Evolutionary conservation across 2,329 filamentous ascomycete species (phyloP), one percentile per base, ranked within the genome.

Genomic region (Cladosporium sphaerospermum): DNA sequence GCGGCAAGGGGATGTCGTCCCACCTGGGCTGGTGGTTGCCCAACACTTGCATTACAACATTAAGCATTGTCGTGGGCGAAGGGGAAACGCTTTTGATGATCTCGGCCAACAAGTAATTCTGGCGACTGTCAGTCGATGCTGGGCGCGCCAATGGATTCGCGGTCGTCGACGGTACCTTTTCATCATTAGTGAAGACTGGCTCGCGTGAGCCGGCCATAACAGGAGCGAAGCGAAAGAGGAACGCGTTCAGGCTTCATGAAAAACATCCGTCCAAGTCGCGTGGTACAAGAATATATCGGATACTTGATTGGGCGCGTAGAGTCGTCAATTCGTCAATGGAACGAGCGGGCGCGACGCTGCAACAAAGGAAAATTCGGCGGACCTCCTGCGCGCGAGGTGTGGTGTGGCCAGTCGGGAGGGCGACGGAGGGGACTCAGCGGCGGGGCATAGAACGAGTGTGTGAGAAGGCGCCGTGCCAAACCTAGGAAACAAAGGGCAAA

Each of bases 1-100:
- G 67, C 57, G 77, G 77, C 55, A 79, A 65, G 39, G 74, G 67
- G 58, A 75, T 74, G 52, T 78, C 70, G 50, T 70, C 70, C 76
- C 76, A 79, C 60, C 67, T 67, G 53, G 75, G 75, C 59, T 70
- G 67, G 75, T 66, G 57, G 70, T 69, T 54, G 64, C 60, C 41
- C 45, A 50, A 49, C 23, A 28, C 23, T 74, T 70, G 56, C 69
- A 67, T 51, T 57, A 78, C 69, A 57, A 75, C 64, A 53, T 71
- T 64, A 57, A 74, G 69, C 53, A 77, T 66, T 42, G 69, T 64
- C 57, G 70, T 67, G 45, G 73, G 71, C 40, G 72, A 67, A 52
- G 77, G 67, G 41, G 69, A 66, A 53, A 71, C 70, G 40, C 68
- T 69, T 63, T 77, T 80, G 59, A 80, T 68, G 57, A 77, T 73